Conservation (phyloP, 768 basidiomycete species). For the Kwoniella mangroviensis region DNA sequence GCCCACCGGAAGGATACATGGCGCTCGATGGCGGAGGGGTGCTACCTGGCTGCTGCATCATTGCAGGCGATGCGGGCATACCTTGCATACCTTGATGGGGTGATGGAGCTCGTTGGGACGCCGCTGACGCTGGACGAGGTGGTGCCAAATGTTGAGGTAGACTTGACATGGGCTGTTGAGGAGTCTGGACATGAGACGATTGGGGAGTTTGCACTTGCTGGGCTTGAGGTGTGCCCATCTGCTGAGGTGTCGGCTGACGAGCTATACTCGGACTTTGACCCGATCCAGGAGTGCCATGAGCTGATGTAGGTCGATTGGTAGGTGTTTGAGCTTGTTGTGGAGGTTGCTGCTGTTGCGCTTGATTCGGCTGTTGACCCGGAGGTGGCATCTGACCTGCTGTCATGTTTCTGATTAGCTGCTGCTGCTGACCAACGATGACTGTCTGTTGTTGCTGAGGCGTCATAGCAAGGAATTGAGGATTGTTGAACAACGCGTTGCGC, state of each 20-base stretch:
- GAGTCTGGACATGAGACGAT: constrained; percentile 23
- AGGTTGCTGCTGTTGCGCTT: constrained; percentile 29
- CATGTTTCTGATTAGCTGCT: constrained; percentile 20
- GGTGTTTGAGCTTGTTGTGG: constrained; percentile 25
- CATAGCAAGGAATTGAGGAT: constrained; percentile 34
- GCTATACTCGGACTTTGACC: constrained; percentile 37
- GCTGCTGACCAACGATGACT: constrained; percentile 28
- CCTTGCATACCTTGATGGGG: constrained; percentile 35
- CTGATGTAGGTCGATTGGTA: constrained; percentile 14
- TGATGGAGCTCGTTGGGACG: constrained; percentile 45
- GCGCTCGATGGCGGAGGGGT: constrained; percentile 30
- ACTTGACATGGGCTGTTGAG: constrained; percentile 40
- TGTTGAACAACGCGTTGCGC: constrained; percentile 13
- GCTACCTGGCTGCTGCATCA: constrained; percentile 4
- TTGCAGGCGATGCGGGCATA: constrained; percentile 24
- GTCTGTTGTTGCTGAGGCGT: constrained; percentile 34
- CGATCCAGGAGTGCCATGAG: constrained; percentile 17
- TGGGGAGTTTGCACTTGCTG: constrained; percentile 58
- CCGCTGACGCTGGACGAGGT: constrained; percentile 46
- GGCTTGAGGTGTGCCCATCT: constrained; percentile 58
- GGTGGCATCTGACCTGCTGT: constrained; percentile 24
- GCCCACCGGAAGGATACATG: constrained; percentile 17
- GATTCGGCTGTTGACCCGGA: constrained; percentile 19
- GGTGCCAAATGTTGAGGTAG: constrained; percentile 50
- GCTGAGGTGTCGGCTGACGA: constrained; percentile 45